These are phyloP conservation scores for Fereydounia khargensis DNA, from an alignment of 1,284 basidiomycete genomes.

Conservation along the genomic window DNA sequence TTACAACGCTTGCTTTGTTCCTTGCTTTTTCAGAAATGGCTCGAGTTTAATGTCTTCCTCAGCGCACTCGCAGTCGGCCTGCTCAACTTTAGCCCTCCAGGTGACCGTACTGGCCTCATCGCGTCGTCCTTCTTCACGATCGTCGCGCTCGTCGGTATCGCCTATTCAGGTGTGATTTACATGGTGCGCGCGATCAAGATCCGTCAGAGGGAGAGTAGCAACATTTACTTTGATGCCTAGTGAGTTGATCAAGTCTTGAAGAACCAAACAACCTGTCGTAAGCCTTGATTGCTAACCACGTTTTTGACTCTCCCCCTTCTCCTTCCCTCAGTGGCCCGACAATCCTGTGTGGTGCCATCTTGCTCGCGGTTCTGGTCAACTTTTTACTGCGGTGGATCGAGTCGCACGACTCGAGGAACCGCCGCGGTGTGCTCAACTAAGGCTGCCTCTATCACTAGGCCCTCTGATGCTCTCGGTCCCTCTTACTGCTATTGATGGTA, in stretches of 20 bases:
- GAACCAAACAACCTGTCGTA: no score
- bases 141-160: conserved; percentile 81
- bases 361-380: conserved; percentile 47
- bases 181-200: conserved; percentile 78
- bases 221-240: conserved; percentile 54
- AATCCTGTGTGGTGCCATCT: conserved; percentile 46
- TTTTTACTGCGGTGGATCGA: conserved; percentile 48
- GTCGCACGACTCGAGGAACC: conserved; percentile 17
- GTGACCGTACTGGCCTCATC: conserved; percentile 75
- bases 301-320: not conserved
- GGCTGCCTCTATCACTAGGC: not conserved
- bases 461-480: not conserved
- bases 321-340: conserved; percentile 31
- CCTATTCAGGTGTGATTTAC: conserved; percentile 84
- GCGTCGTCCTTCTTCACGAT: conserved; percentile 84
- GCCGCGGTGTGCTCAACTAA: conserved; percentile 42
- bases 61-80: conserved; percentile 56
- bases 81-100: conserved; percentile 77
- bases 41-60: conserved; percentile 74
- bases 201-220: conserved; percentile 44
- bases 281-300: no score
- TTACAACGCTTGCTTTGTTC: no score
- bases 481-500: no score
- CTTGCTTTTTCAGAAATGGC: conserved; percentile 67
- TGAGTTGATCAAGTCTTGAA: not conserved